A percentile compares a stretch with the other conserved stretches of the same genome.
Evolutionary conservation across 1,139 yeast genomes (phyloP).

Genomic region (Suhomyces taliae): DNA sequence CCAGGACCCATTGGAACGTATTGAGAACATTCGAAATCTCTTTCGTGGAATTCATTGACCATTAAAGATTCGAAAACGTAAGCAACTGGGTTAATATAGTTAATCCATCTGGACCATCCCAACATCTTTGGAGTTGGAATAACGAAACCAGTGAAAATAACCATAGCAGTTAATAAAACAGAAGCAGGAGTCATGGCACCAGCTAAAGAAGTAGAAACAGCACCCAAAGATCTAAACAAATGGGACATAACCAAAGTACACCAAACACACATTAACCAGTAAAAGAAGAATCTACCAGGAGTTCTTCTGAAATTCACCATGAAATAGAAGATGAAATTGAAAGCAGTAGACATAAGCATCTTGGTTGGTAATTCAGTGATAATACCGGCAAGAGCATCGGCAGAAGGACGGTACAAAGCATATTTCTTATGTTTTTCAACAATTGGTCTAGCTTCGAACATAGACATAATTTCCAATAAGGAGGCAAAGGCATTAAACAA

Average conservation of each 20-base stretch:
- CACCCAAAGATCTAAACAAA: constrained; percentile 70
- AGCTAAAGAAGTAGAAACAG: constrained; percentile 57
- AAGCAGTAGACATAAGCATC: constrained; percentile 51
- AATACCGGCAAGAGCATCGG: constrained; percentile 71
- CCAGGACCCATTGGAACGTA: constrained; percentile 55
- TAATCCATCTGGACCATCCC: constrained; percentile 82
- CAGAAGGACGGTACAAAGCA: constrained; percentile 75
- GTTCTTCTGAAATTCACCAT: constrained; percentile 64
- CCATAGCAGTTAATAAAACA: constrained; percentile 55
- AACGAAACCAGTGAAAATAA: constrained; percentile 76
- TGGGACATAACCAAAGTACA: constrained; percentile 70
- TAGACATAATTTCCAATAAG: constrained; percentile 66
- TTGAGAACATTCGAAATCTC: constrained; percentile 41
- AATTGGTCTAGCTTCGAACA: constrained; percentile 72
- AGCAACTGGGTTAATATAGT: constrained; percentile 68
- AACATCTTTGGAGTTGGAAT: constrained; percentile 67
- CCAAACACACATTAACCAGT: constrained; percentile 51
- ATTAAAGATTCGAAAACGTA: constrained; percentile 69
- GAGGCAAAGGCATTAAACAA: constrained; percentile 77
- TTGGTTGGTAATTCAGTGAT: constrained; percentile 69
- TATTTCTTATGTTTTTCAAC: constrained; percentile 78
- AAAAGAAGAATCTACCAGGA: constrained; percentile 71
- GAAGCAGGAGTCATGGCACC: constrained; percentile 78
- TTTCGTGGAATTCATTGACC: constrained; percentile 55
- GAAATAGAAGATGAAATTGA: constrained; percentile 66